A percentile compares a stretch with the other conserved stretches of the same genome.
phyloP scores from a whole-genome alignment of 2,329 filamentous ascomycete genomes.

The Fusarium subglutinans region DNA sequence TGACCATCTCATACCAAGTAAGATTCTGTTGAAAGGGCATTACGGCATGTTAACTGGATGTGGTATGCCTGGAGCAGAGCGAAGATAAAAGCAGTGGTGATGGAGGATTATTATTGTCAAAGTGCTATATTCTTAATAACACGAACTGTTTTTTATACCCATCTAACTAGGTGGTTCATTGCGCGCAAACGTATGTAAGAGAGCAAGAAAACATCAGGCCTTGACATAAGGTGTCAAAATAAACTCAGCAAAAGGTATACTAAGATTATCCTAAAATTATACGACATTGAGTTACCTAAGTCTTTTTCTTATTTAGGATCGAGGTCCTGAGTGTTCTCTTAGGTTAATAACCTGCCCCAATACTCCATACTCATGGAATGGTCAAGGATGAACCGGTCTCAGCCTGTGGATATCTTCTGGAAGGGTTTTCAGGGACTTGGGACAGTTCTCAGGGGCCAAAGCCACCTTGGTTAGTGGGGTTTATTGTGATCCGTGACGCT shows the following conservation, averaged over 20 bases:
- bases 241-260: background rate
- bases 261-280: background rate
- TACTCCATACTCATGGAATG: background rate
- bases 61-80: background rate
- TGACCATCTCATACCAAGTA: background rate
- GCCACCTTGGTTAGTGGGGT: conserved; percentile 7
- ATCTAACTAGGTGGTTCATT: background rate
- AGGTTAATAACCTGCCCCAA: background rate
- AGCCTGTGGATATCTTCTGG: conserved; percentile 18
- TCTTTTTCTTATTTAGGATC: background rate
- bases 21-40: background rate
- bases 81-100: background rate
- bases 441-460: conserved; percentile 26
- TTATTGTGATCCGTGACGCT: background rate
- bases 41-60: background rate
- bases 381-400: background rate
- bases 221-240: background rate
- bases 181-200: background rate
- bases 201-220: background rate
- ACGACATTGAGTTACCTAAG: background rate
- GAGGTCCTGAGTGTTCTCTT: background rate
- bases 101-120: background rate
- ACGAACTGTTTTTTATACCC: background rate
- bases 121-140: background rate
- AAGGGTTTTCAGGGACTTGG: conserved; percentile 28